Evolutionary conservation across 345 rosid species (phyloP).

Genomic region (Citrus maxima): DNA sequence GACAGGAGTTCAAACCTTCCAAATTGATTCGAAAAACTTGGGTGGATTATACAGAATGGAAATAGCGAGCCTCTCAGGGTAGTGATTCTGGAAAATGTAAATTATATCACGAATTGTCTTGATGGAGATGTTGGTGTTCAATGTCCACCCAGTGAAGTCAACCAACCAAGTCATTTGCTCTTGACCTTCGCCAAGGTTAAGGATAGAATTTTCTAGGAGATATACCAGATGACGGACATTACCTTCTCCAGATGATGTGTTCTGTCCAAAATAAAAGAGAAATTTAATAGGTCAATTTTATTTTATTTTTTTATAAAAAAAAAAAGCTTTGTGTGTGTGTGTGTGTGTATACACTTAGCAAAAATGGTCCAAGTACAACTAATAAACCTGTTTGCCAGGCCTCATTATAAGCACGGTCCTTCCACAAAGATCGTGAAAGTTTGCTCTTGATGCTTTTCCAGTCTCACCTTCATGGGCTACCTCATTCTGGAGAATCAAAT

Average conservation of each 20-base stretch:
- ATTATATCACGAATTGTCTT: conserved; percentile 66
- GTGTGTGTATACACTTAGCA: no score
- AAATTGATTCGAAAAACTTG: conserved; percentile 76
- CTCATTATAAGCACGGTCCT: conserved; percentile 89
- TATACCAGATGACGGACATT: conserved; percentile 79
- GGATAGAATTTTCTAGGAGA: conserved; percentile 79
- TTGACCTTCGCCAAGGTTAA: conserved; percentile 80
- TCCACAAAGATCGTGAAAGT: conserved; percentile 69
- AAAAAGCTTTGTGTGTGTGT: background rate
- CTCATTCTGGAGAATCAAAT: conserved; percentile 43
- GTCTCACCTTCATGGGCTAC: conserved; percentile 93
- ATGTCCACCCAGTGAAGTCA: conserved; percentile 88
- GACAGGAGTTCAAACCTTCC: conserved; percentile 53
- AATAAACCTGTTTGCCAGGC: conserved; percentile 75
- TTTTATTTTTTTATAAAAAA: background rate
- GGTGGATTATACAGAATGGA: conserved; percentile 88
- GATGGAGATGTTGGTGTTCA: conserved; percentile 39
- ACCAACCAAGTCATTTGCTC: conserved; percentile 89
- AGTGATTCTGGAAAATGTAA: conserved; percentile 74
- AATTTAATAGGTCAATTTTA: background rate
- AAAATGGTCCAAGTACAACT: background rate
- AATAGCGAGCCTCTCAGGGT: conserved; percentile 86
- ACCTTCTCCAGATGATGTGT: conserved; percentile 62
- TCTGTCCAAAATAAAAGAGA: conserved; percentile 39
- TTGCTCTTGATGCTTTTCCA: conserved; percentile 80